Conservation (phyloP, 2,329 filamentous ascomycete genomes). For the Dothistroma pini region DNA sequence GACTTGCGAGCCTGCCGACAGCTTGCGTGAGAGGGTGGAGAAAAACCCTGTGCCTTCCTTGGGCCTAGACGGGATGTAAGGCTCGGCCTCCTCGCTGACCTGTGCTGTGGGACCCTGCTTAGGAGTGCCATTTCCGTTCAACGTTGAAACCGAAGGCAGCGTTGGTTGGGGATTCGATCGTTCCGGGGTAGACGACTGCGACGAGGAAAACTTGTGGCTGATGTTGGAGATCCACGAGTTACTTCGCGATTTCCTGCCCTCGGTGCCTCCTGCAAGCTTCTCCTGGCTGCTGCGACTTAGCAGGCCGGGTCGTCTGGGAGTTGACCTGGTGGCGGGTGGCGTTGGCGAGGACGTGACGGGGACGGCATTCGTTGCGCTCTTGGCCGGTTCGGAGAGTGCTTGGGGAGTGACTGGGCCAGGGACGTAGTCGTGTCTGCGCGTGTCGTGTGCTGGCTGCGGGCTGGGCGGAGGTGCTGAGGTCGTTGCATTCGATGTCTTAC, state of each 20-base stretch:
- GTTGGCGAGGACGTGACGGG: conserved; percentile 20
- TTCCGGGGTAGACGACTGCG: conserved; percentile 23
- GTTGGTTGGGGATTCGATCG: conserved; percentile 13
- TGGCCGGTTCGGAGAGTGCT: conserved; percentile 19
- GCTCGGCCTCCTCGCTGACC: conserved; percentile 43
- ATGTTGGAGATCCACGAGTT: conserved; percentile 92
- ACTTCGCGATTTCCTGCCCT: conserved; percentile 45
- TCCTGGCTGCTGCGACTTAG: conserved; percentile 42
- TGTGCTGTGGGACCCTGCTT: conserved; percentile 20
- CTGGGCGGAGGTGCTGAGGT: conserved; percentile 6
- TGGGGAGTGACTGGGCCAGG: conserved; percentile 24
- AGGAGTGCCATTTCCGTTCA: conserved; percentile 49
- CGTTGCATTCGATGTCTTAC: background rate
- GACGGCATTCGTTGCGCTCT: conserved; percentile 22
- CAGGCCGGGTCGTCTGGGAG: conserved; percentile 39
- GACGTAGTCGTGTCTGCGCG: conserved; percentile 16
- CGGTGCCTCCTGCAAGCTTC: conserved; percentile 29
- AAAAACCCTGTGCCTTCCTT: conserved; percentile 68
- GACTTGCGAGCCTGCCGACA: conserved; percentile 60
- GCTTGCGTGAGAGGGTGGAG: conserved; percentile 72
- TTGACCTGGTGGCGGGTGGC: conserved; percentile 12
- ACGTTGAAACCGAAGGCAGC: conserved; percentile 37
- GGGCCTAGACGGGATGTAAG: conserved; percentile 72
- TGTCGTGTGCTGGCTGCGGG: conserved; percentile 8
- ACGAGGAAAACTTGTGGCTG: conserved; percentile 78